Conservation (phyloP, 495 filamentous ascomycete species). For the Usnea hakonensis region DNA sequence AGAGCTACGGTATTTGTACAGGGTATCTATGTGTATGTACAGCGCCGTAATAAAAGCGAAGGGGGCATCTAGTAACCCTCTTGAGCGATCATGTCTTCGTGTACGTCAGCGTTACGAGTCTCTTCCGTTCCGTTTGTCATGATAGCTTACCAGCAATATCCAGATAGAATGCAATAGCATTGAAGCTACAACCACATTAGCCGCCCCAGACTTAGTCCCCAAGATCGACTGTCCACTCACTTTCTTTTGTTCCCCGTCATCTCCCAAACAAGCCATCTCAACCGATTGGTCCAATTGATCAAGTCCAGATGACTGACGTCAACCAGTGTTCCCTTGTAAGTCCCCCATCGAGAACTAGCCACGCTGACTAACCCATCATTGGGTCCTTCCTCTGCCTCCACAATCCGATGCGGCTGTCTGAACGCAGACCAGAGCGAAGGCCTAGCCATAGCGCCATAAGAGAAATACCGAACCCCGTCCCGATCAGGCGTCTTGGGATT, state of each 20-base stretch:
- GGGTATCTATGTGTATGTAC: neutral
- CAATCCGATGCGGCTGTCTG: constrained; percentile 60
- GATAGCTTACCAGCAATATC: constrained; percentile 62
- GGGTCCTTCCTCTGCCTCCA: constrained; percentile 62
- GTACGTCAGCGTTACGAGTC: neutral
- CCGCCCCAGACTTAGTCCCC: neutral
- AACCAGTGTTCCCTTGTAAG: constrained; percentile 84
- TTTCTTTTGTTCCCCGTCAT: constrained; percentile 60
- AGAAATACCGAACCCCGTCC: constrained; percentile 77
- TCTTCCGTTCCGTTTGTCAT: neutral
- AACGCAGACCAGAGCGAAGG: constrained; percentile 68
- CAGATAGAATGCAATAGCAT: constrained; percentile 91
- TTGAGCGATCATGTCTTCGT: constrained; percentile 34
- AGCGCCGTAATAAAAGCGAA: neutral
- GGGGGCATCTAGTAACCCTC: constrained; percentile 22
- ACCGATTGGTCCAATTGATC: constrained; percentile 90
- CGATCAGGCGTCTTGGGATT: constrained; percentile 72
- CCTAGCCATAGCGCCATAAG: constrained; percentile 72
- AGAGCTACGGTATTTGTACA: neutral
- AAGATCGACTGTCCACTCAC: constrained; percentile 24
- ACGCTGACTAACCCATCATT: constrained; percentile 96
- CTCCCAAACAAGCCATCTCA: constrained; percentile 62
- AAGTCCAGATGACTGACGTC: constrained; percentile 84
- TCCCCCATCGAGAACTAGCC: constrained; percentile 77
- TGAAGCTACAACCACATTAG: constrained; percentile 55